Conservation (phyloP, 345 rosid species). For the Clausena lansium region DNA sequence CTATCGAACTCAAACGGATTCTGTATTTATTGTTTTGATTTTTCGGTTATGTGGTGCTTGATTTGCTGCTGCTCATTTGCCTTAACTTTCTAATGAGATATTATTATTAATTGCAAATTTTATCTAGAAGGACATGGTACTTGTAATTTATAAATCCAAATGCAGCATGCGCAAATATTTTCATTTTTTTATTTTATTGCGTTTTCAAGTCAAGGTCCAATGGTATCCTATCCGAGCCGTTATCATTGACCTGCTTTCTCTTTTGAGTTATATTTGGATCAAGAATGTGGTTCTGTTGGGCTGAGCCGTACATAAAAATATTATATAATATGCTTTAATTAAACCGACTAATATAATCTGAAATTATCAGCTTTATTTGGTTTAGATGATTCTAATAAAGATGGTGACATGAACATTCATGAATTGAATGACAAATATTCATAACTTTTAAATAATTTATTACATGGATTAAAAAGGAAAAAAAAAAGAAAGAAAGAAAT, state of each 20-base stretch:
- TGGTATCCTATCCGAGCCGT: background rate
- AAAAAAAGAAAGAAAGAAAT: no score
- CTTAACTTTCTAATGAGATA: background rate
- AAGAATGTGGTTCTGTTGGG: background rate
- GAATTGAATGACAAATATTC: no score
- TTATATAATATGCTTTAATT: background rate
- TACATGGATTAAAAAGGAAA: no score
- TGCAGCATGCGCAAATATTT: background rate
- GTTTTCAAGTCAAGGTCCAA: background rate
- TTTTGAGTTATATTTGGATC: background rate
- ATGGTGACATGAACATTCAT: no score
- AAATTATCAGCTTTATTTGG: no score
- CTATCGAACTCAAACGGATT: background rate
- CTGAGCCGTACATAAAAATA: background rate
- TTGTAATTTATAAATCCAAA: no score
- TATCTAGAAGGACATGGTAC: background rate
- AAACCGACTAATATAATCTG: no score
- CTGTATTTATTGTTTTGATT: constrained; percentile 1
- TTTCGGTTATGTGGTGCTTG: background rate
- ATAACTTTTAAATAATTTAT: no score
- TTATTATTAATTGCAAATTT: background rate
- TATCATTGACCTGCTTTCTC: background rate
- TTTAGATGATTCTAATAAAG: no score
- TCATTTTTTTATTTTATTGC: no score
- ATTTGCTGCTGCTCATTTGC: constrained; percentile 9